Evolutionary conservation across 2,329 filamentous ascomycete species (phyloP).

Genomic region (Hymenoscyphus occultus): DNA sequence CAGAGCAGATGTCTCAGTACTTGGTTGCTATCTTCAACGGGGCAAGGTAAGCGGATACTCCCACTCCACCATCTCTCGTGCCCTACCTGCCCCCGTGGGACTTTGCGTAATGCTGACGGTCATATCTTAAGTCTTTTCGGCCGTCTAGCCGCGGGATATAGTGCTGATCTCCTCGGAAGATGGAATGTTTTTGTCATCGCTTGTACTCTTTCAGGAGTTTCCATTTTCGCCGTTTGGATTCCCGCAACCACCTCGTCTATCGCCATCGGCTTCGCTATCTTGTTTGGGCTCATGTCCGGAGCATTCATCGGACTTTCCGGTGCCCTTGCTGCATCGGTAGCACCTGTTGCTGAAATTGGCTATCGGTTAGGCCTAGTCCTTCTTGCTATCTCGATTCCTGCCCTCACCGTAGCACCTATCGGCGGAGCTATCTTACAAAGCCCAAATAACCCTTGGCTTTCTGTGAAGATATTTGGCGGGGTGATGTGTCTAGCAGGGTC

Average conservation of each 20-base stretch:
- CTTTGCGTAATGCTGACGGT: no score
- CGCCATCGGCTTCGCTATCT: slow-evolving; percentile 29
- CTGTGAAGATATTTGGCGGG: slow-evolving; percentile 15
- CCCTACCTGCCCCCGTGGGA: no score
- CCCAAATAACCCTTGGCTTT: neutral
- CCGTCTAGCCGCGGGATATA: no score
- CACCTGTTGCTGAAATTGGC: slow-evolving; percentile 13
- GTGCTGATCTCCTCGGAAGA: no score
- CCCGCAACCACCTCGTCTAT: neutral
- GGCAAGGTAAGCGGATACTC: slow-evolving; percentile 4
- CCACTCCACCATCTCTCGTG: no score
- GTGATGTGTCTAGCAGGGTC: slow-evolving; percentile 11
- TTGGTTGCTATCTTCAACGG: slow-evolving; percentile 27
- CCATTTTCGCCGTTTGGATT: neutral
- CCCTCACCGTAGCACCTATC: slow-evolving; percentile 10
- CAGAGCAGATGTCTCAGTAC: slow-evolving; percentile 21
- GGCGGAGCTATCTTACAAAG: slow-evolving; percentile 11
- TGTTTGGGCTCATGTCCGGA: slow-evolving; percentile 35
- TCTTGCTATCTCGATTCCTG: slow-evolving; percentile 6
- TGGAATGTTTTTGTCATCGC: no score
- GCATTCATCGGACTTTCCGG: slow-evolving; percentile 26
- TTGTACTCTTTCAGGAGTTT: no score
- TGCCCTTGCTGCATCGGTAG: slow-evolving; percentile 6
- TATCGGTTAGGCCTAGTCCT: slow-evolving; percentile 11
- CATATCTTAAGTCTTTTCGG: no score